Conservation (phyloP, 805 yeast genomes). For the Priceomyces castillae region DNA sequence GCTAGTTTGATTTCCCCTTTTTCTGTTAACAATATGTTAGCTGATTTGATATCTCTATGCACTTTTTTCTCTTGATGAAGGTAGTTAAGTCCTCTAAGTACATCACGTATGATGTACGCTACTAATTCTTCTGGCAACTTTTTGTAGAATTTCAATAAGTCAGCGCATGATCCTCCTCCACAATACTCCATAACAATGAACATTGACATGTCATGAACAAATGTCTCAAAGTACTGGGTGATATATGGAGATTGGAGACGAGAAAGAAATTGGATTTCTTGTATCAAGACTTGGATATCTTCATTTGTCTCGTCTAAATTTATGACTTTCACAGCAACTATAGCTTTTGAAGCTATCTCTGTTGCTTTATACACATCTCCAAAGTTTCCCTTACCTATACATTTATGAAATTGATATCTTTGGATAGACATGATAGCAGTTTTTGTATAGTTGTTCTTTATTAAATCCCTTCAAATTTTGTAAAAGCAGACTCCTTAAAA, state of each 20-base stretch:
- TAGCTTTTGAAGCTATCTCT: constrained; percentile 31
- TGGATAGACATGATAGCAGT: constrained; percentile 13
- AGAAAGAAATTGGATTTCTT: constrained; percentile 76
- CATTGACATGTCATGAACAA: constrained; percentile 62
- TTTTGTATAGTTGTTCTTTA: neutral
- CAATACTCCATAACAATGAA: constrained; percentile 95
- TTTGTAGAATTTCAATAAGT: constrained; percentile 57
- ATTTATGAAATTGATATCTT: constrained; percentile 37
- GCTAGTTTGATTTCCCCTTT: constrained; percentile 75
- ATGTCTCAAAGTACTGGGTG: constrained; percentile 61
- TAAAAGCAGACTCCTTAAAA: neutral
- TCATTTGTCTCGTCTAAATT: constrained; percentile 78
- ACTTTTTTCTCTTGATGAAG: constrained; percentile 73
- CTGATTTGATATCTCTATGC: constrained; percentile 89
- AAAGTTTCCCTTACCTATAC: constrained; percentile 82
- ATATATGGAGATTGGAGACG: constrained; percentile 64
- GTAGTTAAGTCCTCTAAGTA: constrained; percentile 69
- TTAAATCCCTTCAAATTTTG: neutral
- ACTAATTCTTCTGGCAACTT: constrained; percentile 57
- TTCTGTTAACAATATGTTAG: constrained; percentile 74
- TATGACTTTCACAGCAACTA: constrained; percentile 84
- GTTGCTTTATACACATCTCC: constrained; percentile 79
- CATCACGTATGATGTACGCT: constrained; percentile 60
- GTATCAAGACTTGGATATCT: constrained; percentile 65
- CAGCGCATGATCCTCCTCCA: constrained; percentile 91